Base-by-base conservation (phyloP, 148 eudicot species). In the Polygonum aviculare region DNA sequence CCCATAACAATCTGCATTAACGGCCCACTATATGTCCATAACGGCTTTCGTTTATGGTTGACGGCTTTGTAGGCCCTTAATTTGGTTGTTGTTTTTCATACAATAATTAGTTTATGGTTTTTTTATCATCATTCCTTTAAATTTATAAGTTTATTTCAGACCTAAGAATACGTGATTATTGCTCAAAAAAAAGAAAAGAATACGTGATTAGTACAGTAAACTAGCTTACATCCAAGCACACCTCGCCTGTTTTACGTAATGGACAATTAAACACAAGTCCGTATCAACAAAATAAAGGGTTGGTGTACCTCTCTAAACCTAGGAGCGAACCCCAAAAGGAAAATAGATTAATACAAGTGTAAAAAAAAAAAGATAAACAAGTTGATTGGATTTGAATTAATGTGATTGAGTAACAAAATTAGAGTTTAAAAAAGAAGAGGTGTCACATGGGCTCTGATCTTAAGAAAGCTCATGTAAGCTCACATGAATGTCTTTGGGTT, bases 401-500 rank as follows among this genome's bases (percentile, higher is more conserved):
- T 59, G 36, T 22, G 33, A 21, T 21, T 21, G 65, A 35, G 22
- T 63, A 16, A 11, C 16, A 12, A 63, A 21, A 21, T n/a, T 9
- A 19, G 63, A 57, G 26, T 57, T 54, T 18, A 57, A 51, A 14
- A 51, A 21, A 63, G 35, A 63, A 33, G 35, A 6, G 21, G 19
- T 0, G 12, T 12, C 36, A 63, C 18, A 31, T 63, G 36, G 70
- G 39, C 70, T 35, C 70, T 63, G n/a, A 63, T 63, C 9, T 63
- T 63, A 63, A 63, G 70, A 63, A 63, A 33, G 8, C 18, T 35
- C 5, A 33, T 12, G 39, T 12, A 35, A 40, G 4, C 16, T 63
- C 70, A 63, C 70, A 35, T 63, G 70, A 63, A 33, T 63, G 41
- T 33, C n/a, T 33, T 63, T 31, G 70, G 70, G 14, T 35, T 63